Evolutionary conservation across 306 rosid genomes (phyloP).

Genomic region (Purshia tridentata): DNA sequence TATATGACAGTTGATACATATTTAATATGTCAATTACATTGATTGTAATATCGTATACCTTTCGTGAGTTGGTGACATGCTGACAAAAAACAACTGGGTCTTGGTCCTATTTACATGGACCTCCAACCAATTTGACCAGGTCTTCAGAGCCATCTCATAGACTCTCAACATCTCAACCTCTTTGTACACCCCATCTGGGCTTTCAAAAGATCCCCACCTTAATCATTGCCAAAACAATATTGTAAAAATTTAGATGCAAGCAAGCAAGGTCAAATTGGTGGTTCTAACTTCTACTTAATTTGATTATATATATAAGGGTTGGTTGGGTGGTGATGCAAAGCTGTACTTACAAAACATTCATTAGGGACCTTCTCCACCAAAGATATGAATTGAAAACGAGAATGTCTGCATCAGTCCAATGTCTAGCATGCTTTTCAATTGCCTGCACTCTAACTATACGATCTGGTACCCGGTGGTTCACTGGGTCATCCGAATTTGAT

Average conservation of each 20-base stretch:
- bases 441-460: conserved; percentile 63
- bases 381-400: conserved; percentile 72
- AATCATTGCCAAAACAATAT: conserved; percentile 19
- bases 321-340: not conserved
- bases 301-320: not conserved
- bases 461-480: conserved; percentile 63
- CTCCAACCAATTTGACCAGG: conserved; percentile 97
- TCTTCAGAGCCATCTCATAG: conserved; percentile 84
- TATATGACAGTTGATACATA: not conserved
- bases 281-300: conserved; percentile 1
- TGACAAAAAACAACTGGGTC: conserved; percentile 67
- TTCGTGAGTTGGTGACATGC: conserved; percentile 94
- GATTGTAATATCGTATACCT: conserved; percentile 38
- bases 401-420: conserved; percentile 67
- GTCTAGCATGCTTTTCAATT: conserved; percentile 71
- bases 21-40: not conserved
- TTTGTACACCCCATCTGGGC: conserved; percentile 52
- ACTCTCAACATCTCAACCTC: conserved; percentile 59
- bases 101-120: conserved; percentile 68
- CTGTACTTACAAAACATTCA: conserved; percentile 55
- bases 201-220: conserved; percentile 84
- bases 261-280: conserved; percentile 13
- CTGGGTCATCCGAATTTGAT: conserved; percentile 79
- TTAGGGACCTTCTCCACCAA: conserved; percentile 82
- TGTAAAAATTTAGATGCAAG: not conserved